A percentile compares a stretch with the other conserved stretches of the same genome.
phyloP scores from a whole-genome alignment of 352 stramenopile species.

The Globisporangium rhizosaccharum region DNA sequence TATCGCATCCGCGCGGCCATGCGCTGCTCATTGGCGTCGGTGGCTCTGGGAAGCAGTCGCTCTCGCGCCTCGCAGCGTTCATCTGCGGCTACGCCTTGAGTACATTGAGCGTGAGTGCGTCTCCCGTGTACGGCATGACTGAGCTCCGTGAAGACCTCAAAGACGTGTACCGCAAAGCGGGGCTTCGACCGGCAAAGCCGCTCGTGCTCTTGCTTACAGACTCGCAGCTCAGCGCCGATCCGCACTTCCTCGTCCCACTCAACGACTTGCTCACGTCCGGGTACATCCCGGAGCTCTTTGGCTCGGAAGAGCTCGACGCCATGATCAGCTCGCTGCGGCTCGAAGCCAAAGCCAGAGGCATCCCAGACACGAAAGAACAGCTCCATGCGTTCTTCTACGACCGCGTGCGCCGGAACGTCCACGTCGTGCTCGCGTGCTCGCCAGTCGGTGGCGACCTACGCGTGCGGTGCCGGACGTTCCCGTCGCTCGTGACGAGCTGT shows the following conservation, averaged over 20 bases:
- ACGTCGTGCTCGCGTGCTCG: slow-evolving; percentile 84
- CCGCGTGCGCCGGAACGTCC: slow-evolving; percentile 80
- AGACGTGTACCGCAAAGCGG: slow-evolving; percentile 84
- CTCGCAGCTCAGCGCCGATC: slow-evolving; percentile 71
- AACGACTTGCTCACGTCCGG: slow-evolving; percentile 83
- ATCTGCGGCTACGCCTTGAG: slow-evolving; percentile 72
- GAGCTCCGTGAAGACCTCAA: slow-evolving; percentile 90
- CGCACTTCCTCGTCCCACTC: slow-evolving; percentile 83
- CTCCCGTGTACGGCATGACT: slow-evolving; percentile 52
- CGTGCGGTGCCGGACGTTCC: slow-evolving; percentile 76
- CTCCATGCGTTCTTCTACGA: slow-evolving; percentile 90
- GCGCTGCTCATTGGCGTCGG: slow-evolving; percentile 83
- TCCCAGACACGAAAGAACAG: slow-evolving; percentile 88
- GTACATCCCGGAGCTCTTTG: slow-evolving; percentile 80
- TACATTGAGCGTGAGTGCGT: slow-evolving; percentile 55
- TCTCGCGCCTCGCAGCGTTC: slow-evolving; percentile 86
- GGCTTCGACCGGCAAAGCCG: slow-evolving; percentile 78
- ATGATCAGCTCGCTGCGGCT: slow-evolving; percentile 69
- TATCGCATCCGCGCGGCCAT: slow-evolving; percentile 72
- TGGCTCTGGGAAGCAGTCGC: slow-evolving; percentile 86
- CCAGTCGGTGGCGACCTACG: slow-evolving; percentile 75
- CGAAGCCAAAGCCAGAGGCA: slow-evolving; percentile 79
- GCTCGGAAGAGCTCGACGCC: slow-evolving; percentile 83
- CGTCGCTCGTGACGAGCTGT: slow-evolving; percentile 63
- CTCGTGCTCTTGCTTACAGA: slow-evolving; percentile 89